Conservation (phyloP, 192 early-diverging fungal species). For the Spinellus fusiger region DNA sequence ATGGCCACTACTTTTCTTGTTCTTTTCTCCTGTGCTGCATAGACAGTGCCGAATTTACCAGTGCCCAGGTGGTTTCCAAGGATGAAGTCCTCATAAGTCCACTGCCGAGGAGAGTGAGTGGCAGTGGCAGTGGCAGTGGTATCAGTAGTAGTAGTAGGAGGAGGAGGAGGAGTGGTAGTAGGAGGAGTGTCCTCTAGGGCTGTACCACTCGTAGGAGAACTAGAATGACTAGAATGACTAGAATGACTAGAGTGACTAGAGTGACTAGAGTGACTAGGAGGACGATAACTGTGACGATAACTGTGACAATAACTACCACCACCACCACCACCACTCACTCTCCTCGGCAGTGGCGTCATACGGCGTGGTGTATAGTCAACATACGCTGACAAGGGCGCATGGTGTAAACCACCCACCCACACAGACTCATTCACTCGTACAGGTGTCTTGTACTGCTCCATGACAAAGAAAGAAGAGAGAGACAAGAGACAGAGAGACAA, state of each 20-base stretch:
- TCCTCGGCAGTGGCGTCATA: too few species aligned
- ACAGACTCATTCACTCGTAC: neutral
- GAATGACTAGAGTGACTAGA: too few species aligned
- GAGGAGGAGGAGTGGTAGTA: neutral
- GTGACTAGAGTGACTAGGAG: too few species aligned
- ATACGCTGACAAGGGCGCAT: slow-evolving; percentile 12
- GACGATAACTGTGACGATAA: too few species aligned
- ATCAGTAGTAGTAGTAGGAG: too few species aligned
- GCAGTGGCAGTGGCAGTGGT: neutral
- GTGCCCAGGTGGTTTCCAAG: slow-evolving; percentile 80
- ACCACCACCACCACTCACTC: neutral
- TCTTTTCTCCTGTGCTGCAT: slow-evolving; percentile 79
- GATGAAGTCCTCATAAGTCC: slow-evolving; percentile 79
- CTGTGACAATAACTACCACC: too few species aligned
- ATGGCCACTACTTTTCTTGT: slow-evolving; percentile 81
- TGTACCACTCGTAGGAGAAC: neutral
- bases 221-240: neutral
- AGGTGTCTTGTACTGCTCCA: neutral
- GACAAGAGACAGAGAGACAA: too few species aligned
- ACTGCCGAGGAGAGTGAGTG: slow-evolving; percentile 16
- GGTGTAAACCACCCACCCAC: too few species aligned
- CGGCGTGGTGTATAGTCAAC: slow-evolving; percentile 33
- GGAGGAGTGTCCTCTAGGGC: neutral
- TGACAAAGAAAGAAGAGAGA: too few species aligned
- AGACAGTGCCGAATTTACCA: slow-evolving; percentile 93